Evolutionary conservation across 345 rosid genomes (phyloP), one percentile per base, ranked within the genome.

Genomic region (Turritis glabra): DNA sequence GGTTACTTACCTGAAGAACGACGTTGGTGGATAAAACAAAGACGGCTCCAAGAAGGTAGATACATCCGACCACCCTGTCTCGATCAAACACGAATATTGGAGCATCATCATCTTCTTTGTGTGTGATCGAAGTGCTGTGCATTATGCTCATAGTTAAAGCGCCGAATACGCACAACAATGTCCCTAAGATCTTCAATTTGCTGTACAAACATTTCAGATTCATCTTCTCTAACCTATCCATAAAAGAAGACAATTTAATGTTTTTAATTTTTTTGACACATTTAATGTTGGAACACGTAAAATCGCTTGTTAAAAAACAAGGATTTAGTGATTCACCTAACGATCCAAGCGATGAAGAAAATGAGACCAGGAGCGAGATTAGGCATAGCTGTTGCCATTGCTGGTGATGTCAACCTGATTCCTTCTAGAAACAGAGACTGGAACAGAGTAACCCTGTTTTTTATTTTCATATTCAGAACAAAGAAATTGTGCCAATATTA

Each of bases 321-420:
- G 25, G 64, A 29, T 56, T 44, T 5, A 66, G 54, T 10, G 27
- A 14, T 41, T 83, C 25, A 90, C 96, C 90, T 79, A 44, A 82
- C 76, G 43, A 75, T 52, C 94, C 98, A 92, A 18, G 99, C 96
- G 35, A 95, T 95, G 55, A 85, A 56, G 56, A 95, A 95, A 62
- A 95, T 90, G 18, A 95, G 82, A 47, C 91, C 97, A 0, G 98
- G 99, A 79, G 96, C 94, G 14, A 95, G 91, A 81, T 95, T 95
- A 25, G 97, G 97, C 99, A 95, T 95, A 19, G 99, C 94, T 44
- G 98, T 95, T 46, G 98, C 98, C 82, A 92, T 62, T 66, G 97
- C 91, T 32, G 99, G 97, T 50, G 98, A 92, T 10, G 99, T 92
- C 47, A 89, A 79, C 73, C 85, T 73, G 58, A 95, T 90, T 57